Evolutionary conservation across 306 rosid genomes (phyloP), one percentile per base, ranked within the genome.

Genomic region (Vachellia pachyceras): DNA sequence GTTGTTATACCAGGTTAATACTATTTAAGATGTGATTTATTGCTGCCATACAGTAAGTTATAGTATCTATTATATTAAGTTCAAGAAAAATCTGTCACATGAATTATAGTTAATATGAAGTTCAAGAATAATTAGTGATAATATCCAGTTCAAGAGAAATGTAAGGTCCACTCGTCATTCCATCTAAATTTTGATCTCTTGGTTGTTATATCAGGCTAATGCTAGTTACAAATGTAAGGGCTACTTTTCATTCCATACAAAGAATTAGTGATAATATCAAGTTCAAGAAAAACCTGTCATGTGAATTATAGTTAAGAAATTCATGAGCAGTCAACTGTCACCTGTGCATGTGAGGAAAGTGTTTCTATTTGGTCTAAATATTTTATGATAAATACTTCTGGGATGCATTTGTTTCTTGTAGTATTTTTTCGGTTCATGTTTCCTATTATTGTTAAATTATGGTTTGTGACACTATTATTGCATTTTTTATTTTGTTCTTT

Each of bases 161-260:
- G n/a, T n/a, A n/a, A n/a, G n/a, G n/a, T n/a, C n/a, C n/a, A n/a
- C n/a, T n/a, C n/a, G n/a, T n/a, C n/a, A n/a, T n/a, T n/a, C n/a
- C n/a, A n/a, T n/a, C n/a, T n/a, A n/a, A n/a, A n/a, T n/a, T n/a
- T n/a, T n/a, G n/a, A n/a, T n/a, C n/a, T n/a, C n/a, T n/a, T n/a
- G n/a, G n/a, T n/a, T n/a, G n/a, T n/a, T n/a, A n/a, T n/a, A n/a
- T n/a, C n/a, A n/a, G n/a, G n/a, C n/a, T n/a, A n/a, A n/a, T n/a
- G n/a, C n/a, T 49, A 36, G 29, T 49, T 46, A 22, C 14, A 75
- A 52, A 49, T 40, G 47, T 18, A 8, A 37, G 50, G 74, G 58
- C 50, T 15, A 57, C 36, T 79, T 25, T 44, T 22, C 58, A 74
- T 12, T 79, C 42, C 65, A 39, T 84, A 60, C 42, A 25, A 41